Percentiles rank a stretch among this genome's conserved stretches.
Conservation (phyloP, 2,329 filamentous ascomycete genomes). For the Tolypocladium ophioglossoides region DNA sequence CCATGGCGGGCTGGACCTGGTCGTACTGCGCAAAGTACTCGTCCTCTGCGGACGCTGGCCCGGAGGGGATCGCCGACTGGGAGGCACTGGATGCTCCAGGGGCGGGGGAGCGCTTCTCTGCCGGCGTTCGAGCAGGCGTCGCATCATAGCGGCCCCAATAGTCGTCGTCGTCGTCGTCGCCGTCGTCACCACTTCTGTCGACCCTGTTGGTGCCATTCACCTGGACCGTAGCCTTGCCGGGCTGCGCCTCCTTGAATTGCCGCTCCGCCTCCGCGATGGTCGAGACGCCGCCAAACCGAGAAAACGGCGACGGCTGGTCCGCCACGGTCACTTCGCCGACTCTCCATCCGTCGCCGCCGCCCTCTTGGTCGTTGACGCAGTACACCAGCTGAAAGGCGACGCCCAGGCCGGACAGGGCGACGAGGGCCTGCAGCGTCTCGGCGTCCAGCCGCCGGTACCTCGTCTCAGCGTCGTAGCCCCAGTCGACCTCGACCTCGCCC, state of each 20-base stretch:
- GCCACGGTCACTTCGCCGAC: conserved; percentile 57
- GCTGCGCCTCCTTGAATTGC: conserved; percentile 29
- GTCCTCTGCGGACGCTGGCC: conserved; percentile 39
- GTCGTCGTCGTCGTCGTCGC: conserved; percentile 61
- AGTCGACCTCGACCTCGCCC: conserved; percentile 68
- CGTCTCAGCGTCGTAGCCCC: conserved; percentile 50
- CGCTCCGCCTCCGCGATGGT: conserved; percentile 52
- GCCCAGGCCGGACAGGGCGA: conserved; percentile 49
- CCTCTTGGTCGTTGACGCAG: conserved; percentile 54
- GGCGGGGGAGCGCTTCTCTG: conserved; percentile 50
- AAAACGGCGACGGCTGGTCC: conserved; percentile 47
- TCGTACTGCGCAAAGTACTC: conserved; percentile 72
- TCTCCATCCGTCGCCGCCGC: conserved; percentile 55
- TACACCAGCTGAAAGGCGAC: conserved; percentile 59
- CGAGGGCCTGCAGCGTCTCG: conserved; percentile 62
- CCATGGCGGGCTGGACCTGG: conserved; percentile 69
- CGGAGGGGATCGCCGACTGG: conserved; percentile 7
- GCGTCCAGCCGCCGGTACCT: conserved; percentile 60
- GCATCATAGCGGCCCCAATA: conserved; percentile 75
- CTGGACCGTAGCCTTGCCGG: conserved; percentile 8
- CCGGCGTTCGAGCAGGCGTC: conserved; percentile 56
- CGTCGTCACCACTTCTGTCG: conserved; percentile 11
- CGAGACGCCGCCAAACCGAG: conserved; percentile 36
- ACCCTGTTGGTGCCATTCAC: conserved; percentile 7
- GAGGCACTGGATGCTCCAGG: conserved; percentile 27